phyloP scores from a whole-genome alignment of 169 alveolate species.

The Amoebophrya sp. region DNA sequence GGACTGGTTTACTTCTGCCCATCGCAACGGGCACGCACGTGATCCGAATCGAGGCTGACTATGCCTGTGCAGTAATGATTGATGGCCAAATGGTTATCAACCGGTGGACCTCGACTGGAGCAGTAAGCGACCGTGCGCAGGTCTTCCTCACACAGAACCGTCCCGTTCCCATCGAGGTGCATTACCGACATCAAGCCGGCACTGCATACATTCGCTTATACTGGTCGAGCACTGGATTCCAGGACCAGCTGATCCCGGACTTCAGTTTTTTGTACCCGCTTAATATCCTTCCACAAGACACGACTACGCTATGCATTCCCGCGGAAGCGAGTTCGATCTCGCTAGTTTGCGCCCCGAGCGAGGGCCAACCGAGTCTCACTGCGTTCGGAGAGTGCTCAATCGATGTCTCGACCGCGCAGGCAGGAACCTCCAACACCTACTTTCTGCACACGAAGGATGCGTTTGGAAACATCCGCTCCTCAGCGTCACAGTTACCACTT shows the following conservation, averaged over 20 bases:
- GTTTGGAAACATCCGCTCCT: not conserved
- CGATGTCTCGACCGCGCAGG: not conserved
- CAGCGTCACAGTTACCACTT: not conserved
- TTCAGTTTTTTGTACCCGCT: conserved; percentile 26
- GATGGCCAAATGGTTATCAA: conserved; percentile 28
- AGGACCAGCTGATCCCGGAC: conserved; percentile 34
- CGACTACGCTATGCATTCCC: conserved; percentile 4
- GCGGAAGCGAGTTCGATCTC: not conserved
- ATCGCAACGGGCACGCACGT: conserved; percentile 34
- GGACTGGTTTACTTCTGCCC: conserved; percentile 34
- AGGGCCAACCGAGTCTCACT: not conserved
- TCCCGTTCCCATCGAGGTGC: conserved; percentile 38
- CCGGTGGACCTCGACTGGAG: conserved; percentile 6
- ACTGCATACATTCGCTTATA: conserved; percentile 26
- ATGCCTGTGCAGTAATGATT: conserved; percentile 28
- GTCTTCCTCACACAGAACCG: conserved; percentile 30
- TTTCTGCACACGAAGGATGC: conserved; percentile 19
- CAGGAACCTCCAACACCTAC: not conserved
- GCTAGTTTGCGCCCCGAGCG: not conserved
- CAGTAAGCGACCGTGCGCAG: not conserved
- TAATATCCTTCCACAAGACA: conserved; percentile 26
- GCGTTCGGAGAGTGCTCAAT: not conserved
- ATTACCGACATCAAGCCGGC: conserved; percentile 25
- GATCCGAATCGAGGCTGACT: conserved; percentile 33
- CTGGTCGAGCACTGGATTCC: conserved; percentile 34